These are phyloP conservation scores for Esteya vermicola DNA, from an alignment of 2,329 filamentous ascomycete species.

Conservation along the genomic window DNA sequence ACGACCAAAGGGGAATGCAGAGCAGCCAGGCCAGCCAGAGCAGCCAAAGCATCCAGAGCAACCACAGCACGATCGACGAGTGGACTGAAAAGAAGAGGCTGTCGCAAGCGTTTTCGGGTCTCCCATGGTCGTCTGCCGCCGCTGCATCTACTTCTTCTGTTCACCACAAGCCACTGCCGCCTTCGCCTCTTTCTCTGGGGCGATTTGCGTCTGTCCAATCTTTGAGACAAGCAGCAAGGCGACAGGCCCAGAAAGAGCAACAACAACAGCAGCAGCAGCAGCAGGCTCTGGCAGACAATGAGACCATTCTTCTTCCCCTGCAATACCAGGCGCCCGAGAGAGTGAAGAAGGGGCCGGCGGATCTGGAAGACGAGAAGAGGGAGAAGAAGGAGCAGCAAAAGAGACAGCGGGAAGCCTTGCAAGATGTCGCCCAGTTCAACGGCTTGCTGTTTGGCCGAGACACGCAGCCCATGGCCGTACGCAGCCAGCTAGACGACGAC, in stretches of 20 bases:
- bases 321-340: not conserved
- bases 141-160: not conserved
- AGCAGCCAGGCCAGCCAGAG: too few species aligned
- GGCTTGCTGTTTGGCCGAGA: too few species aligned
- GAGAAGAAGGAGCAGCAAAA: not conserved
- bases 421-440: too few species aligned
- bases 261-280: too few species aligned
- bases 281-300: not conserved
- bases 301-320: not conserved
- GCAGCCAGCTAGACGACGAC: not conserved
- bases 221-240: too few species aligned
- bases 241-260: too few species aligned
- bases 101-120: not conserved
- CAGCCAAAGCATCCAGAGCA: too few species aligned
- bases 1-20: not conserved
- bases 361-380: too few species aligned
- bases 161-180: not conserved
- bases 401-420: not conserved
- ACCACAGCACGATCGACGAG: not conserved
- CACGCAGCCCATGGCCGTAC: too few species aligned
- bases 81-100: not conserved
- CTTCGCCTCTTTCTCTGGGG: not conserved
- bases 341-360: too few species aligned
- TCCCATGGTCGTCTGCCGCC: not conserved
- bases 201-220: too few species aligned